These are phyloP conservation scores for Leishmania guyanensis DNA, from an alignment of 208 protist genomes.

Conservation along the genomic window DNA sequence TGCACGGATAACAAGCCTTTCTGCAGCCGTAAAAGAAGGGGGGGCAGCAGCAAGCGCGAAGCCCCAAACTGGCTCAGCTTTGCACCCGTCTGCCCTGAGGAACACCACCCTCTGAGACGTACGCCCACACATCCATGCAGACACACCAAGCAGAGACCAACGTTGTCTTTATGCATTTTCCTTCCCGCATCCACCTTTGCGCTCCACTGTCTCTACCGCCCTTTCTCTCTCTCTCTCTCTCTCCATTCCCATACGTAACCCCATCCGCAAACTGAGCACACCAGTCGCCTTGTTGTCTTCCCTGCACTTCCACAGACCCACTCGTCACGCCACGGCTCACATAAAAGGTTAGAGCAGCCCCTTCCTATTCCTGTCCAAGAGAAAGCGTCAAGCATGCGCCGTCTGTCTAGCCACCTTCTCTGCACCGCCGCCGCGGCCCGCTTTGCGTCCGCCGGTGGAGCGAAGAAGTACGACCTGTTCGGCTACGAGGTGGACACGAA, in stretches of 20 bases:
- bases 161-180: neutral
- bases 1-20: neutral
- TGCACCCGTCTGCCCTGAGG: neutral
- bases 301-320: neutral
- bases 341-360: neutral
- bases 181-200: neutral
- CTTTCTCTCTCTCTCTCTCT: neutral
- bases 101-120: neutral
- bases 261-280: neutral
- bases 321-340: neutral
- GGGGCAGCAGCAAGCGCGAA: neutral
- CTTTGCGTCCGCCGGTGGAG: slow-evolving; percentile 43
- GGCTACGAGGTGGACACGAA: slow-evolving; percentile 89
- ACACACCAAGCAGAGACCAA: neutral
- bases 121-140: neutral
- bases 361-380: neutral
- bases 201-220: neutral
- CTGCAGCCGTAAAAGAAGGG: neutral
- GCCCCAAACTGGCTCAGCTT: neutral
- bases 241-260: neutral
- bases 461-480: slow-evolving; percentile 88
- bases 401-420: slow-evolving; percentile 63
- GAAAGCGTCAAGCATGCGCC: slow-evolving; percentile 53
- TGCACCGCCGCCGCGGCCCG: slow-evolving; percentile 54
- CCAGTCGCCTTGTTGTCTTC: neutral